Conservation (phyloP, 2,329 filamentous ascomycete genomes). For the Diaporthe capsici region DNA sequence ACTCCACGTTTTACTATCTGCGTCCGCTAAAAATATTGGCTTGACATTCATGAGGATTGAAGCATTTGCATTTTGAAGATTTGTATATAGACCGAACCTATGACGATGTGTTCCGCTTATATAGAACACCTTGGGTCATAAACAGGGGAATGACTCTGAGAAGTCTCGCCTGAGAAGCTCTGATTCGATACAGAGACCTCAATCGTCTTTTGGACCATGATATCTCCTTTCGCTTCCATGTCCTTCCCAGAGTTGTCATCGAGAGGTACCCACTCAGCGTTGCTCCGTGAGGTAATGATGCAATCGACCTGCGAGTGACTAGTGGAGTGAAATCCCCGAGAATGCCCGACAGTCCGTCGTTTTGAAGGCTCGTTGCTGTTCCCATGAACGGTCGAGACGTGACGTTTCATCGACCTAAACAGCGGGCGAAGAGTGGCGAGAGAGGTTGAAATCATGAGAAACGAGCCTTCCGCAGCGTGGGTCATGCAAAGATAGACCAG, state of each 20-base stretch:
- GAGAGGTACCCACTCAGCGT: conserved; percentile 11
- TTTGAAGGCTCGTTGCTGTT: conserved; percentile 18
- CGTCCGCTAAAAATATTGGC: not conserved
- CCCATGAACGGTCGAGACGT: conserved; percentile 17
- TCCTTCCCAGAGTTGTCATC: not conserved
- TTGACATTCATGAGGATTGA: not conserved
- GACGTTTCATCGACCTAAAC: conserved; percentile 33
- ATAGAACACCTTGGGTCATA: not conserved
- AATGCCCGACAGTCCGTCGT: conserved; percentile 10
- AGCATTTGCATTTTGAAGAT: not conserved
- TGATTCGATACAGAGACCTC: conserved; percentile 6
- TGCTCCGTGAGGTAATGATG: conserved; percentile 13
- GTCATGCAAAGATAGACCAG: conserved; percentile 49
- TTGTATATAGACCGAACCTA: not conserved
- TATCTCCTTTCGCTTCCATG: not conserved
- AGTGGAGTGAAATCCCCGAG: not conserved
- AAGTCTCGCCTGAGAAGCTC: not conserved
- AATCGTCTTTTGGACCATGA: conserved; percentile 21
- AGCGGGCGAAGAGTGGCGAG: conserved; percentile 40
- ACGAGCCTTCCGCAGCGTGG: conserved; percentile 44
- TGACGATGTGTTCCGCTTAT: not conserved
- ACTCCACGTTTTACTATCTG: not conserved
- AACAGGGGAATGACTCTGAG: not conserved
- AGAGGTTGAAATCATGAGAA: conserved; percentile 39
- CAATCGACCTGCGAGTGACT: conserved; percentile 28